Base-by-base conservation (phyloP, 169 alveolate species). In the Neospora caninum region DNA sequence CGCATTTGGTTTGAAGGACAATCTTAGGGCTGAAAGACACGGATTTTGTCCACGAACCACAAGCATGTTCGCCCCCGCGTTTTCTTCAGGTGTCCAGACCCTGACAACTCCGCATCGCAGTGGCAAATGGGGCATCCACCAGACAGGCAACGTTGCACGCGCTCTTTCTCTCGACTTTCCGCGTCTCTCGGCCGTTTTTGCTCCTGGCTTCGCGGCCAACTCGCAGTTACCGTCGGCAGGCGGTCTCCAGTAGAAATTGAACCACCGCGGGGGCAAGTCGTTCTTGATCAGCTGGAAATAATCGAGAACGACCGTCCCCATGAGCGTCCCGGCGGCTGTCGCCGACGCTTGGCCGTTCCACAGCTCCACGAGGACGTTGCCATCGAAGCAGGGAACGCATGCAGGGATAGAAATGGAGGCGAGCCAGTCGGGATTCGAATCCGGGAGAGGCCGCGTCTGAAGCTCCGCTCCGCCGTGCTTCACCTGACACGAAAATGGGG, bases 231-330 rank as follows among this genome's bases (percentile, higher is more conserved):
- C 95, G 54, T 96, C 96, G 31, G 97, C 93, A 7, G 97, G 97
- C 34, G 97, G 97, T 7, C 97, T 95, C 96, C 97, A 97, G 93
- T 97, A 97, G 49, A 97, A 87, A 88, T 97, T 97, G 73, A 96
- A 96, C 98, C 98, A 97, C 73, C 97, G 89, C 41, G 97, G 95
- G 34, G 93, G 91, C 67, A 96, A 88, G 45, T 96, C 97, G 83
- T 97, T 94, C 88, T 97, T 97, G 34, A 96, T 49, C 31, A 97
- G 94, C 39, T 96, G 97, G 82, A 96, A 96, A 53, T 96, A 93
- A 88, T 97, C 98, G 31, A 97, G 34, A 42, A 95, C 92, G 78
- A 96, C 88, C 88, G 97, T 96, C 45, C 94, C 96, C 87, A 97
- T 95, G 69, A 97, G 95, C 39, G 96, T 95, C 7, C 73, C 73